Conservation (phyloP, 176 grass and related monocot species). For the Bolboschoenus planiculmis region DNA sequence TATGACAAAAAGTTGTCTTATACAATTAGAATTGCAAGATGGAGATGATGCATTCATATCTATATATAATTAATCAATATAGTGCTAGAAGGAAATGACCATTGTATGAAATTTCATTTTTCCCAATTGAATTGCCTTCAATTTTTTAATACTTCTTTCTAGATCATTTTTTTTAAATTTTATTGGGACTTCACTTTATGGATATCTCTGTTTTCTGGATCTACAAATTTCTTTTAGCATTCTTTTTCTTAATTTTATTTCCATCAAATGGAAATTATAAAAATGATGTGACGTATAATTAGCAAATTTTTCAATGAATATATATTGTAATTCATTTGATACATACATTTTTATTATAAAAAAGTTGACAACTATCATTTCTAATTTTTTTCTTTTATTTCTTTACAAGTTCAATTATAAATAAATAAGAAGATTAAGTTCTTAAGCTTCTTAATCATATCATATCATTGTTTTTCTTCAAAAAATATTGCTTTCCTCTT, state of each 20-base stretch:
- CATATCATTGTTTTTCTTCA: background rate
- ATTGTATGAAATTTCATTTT: no score
- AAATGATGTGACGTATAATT: background rate
- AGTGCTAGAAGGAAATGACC: no score
- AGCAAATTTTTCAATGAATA: background rate
- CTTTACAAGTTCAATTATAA: background rate
- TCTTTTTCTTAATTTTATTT: background rate
- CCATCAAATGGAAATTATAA: background rate
- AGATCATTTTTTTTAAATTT: background rate
- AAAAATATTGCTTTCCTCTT: background rate
- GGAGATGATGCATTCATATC: no score
- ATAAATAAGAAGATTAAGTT: background rate
- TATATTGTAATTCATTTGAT: background rate
- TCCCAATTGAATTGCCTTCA: background rate
- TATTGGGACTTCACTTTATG: no score
- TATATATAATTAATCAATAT: no score
- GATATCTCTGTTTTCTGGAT: background rate
- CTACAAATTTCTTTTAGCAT: background rate
- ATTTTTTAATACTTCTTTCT: background rate
- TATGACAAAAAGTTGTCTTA: no score
- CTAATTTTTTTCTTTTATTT: background rate
- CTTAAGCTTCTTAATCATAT: background rate
- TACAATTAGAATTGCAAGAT: no score
- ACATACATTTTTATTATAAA: background rate
- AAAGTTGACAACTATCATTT: background rate